phyloP scores from a whole-genome alignment of 2,329 filamentous ascomycete genomes.

The Aureobasidium namibiae region DNA sequence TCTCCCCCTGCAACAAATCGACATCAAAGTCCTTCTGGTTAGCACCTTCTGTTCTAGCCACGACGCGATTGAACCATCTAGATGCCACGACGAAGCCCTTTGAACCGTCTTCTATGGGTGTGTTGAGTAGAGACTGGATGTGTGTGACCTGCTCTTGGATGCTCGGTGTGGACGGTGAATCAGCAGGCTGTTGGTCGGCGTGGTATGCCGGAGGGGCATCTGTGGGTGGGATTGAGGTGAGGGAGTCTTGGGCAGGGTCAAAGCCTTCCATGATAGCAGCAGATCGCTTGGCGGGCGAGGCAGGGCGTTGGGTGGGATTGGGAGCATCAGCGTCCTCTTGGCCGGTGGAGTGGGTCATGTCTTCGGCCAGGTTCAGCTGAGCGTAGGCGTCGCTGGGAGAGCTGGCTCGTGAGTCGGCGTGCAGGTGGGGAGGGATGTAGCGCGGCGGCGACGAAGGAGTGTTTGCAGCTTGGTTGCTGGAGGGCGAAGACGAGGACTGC shows the following conservation, averaged over 20 bases:
- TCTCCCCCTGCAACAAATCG: slow-evolving; percentile 50
- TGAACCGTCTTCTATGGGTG: slow-evolving; percentile 59
- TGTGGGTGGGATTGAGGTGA: neutral
- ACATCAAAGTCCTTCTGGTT: slow-evolving; percentile 51
- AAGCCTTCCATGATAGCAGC: slow-evolving; percentile 46
- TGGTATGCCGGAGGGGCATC: slow-evolving; percentile 22
- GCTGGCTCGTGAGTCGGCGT: slow-evolving; percentile 19
- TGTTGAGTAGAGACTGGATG: slow-evolving; percentile 54
- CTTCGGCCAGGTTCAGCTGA: slow-evolving; percentile 38
- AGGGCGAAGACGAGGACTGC: slow-evolving; percentile 19
- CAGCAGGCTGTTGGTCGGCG: slow-evolving; percentile 14
- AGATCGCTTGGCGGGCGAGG: slow-evolving; percentile 47
- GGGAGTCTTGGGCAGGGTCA: slow-evolving; percentile 14
- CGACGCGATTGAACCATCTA: slow-evolving; percentile 68
- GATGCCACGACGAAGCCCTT: slow-evolving; percentile 70
- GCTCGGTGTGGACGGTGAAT: slow-evolving; percentile 28
- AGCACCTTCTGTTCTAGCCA: slow-evolving; percentile 54
- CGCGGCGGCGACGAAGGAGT: slow-evolving; percentile 30
- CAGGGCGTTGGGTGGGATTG: slow-evolving; percentile 28
- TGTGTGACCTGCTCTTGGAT: slow-evolving; percentile 66
- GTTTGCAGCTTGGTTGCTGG: slow-evolving; percentile 1
- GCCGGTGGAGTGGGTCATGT: slow-evolving; percentile 33
- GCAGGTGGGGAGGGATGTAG: slow-evolving; percentile 49
- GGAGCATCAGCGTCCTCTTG: slow-evolving; percentile 14
- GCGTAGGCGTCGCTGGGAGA: slow-evolving; percentile 47